Percentiles rank a stretch among this genome's conserved stretches.
These are phyloP conservation scores for Tylopilus orsonianus DNA, from an alignment of 1,284 basidiomycete species.

Conservation along the genomic window DNA sequence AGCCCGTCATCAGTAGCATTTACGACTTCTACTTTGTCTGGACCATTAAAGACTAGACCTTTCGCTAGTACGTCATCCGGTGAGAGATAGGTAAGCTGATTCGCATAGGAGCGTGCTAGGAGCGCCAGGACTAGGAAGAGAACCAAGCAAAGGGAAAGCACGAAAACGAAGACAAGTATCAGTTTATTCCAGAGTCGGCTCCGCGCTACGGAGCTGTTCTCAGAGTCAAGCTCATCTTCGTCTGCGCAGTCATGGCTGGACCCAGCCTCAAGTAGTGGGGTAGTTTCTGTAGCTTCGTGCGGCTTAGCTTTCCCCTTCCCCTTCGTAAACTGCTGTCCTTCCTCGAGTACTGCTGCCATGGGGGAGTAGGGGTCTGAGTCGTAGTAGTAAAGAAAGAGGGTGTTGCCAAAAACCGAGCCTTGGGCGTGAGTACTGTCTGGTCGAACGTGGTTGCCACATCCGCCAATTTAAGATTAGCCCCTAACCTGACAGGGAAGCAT, in stretches of 20 bases:
- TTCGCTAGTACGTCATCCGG: constrained; percentile 57
- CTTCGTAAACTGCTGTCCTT: constrained; percentile 19
- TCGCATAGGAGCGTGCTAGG: constrained; percentile 63
- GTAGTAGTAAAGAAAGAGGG: constrained; percentile 10
- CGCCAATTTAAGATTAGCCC: constrained; percentile 7
- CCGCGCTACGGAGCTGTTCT: constrained; percentile 14
- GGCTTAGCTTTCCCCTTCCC: constrained; percentile 32
- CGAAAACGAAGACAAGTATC: constrained; percentile 29
- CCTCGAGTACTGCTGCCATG: constrained; percentile 25
- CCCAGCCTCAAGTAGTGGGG: constrained; percentile 32
- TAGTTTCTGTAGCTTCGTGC: constrained; percentile 32
- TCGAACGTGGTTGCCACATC: constrained; percentile 20
- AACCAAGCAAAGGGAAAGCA: constrained; percentile 42
- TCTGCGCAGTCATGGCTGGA: constrained; percentile 20
- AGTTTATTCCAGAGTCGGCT: constrained; percentile 32
- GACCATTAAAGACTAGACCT: constrained; percentile 58
- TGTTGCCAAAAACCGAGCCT: constrained; percentile 1
- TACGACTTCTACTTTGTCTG: constrained; percentile 58
- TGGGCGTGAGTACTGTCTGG: constrained; percentile 6
- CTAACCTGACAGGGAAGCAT: background rate
- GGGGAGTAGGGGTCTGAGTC: too few species aligned
- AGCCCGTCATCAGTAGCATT: constrained; percentile 61
- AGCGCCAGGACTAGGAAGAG: constrained; percentile 44
- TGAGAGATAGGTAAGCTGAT: constrained; percentile 51
- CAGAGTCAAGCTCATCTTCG: constrained; percentile 15